A percentile compares a stretch with the other conserved stretches of the same genome.
Conservation (phyloP, 345 rosid genomes). For the Garcia nutans region DNA sequence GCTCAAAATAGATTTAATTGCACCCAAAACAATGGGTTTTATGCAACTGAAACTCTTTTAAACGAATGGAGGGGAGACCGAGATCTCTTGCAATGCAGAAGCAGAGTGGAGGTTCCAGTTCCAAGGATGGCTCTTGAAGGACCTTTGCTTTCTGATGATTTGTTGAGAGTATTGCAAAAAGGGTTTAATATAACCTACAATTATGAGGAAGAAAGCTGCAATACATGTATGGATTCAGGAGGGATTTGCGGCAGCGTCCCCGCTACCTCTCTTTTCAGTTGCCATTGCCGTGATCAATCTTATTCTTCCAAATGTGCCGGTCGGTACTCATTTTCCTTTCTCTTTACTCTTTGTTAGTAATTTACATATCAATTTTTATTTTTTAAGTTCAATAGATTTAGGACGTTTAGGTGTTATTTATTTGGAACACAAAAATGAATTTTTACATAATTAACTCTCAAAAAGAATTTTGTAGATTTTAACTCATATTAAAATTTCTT, state of each 20-base stretch:
- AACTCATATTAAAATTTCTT: too few species aligned
- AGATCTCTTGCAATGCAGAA: background rate
- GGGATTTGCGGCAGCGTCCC: conserved; percentile 50
- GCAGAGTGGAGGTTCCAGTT: background rate
- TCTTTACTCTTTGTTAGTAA: too few species aligned
- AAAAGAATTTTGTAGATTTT: too few species aligned
- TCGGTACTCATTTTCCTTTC: too few species aligned
- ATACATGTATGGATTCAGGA: conserved; percentile 11
- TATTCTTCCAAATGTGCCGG: background rate
- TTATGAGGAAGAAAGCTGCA: conserved; percentile 10
- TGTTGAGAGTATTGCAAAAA: background rate
- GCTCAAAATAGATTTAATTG: background rate
- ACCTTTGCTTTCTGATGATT: background rate
- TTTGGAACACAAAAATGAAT: too few species aligned
- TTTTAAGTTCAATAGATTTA: too few species aligned
- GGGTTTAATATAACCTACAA: conserved; percentile 33
- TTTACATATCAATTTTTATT: too few species aligned
- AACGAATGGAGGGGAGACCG: too few species aligned
- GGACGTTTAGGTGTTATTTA: too few species aligned
- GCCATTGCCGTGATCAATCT: conserved; percentile 33
- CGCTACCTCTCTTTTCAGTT: conserved; percentile 23
- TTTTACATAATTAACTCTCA: too few species aligned
- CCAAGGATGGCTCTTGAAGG: background rate
- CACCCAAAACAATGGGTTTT: background rate
- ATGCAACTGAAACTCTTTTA: background rate